Evolutionary conservation across 1,284 basidiomycete genomes (phyloP), one percentile per base, ranked within the genome.

Genomic region (Ganoderma meredithae): DNA sequence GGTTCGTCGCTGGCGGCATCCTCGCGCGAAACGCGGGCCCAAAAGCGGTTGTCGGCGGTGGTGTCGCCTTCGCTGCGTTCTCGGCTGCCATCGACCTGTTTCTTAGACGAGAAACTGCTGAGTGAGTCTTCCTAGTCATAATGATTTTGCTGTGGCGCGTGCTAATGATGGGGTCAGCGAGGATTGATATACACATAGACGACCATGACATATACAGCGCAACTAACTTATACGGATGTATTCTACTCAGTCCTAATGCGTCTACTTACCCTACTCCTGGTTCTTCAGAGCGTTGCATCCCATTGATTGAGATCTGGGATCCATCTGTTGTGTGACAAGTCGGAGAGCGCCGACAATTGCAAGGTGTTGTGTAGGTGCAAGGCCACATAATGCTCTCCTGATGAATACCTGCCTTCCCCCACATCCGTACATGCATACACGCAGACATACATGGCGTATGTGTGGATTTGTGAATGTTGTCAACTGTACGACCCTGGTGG

Each of bases 41-140:
- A 10, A 92, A 87, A 79, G 95, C 93, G 15, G 93, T 88, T 36
- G 72, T 96, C 31, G 90, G 90, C 64, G 96, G 96, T 75, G 96
- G 94, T 36, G 71, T 94, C 1, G 95, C 92, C 1, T 98, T 98
- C 76, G 95, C 95, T 19, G 95, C 91, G 0, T 98, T 98, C 82
- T 97, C 95, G 19, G 90, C 89, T 1, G 95, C 86, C 10, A 97
- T 98, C 76, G 96, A 98, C 79, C 76, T 90, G 75, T 97, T 95
- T 78, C 81, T 98, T 74, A 86, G 94, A 77, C 86, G 93, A 80
- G 93, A 96, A 78, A 85, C 95, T 25, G 79, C 93, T 76, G 95
- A 97, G 93, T 96, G 80, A 79, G 93, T 86, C 3, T 41, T 47
- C 19, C n/a, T 4, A 5, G 12, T 12, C 22, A 12, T 12, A 36